phyloP scores from a whole-genome alignment of 192 early-diverging fungal genomes.

The Entomortierella chlamydospora region DNA sequence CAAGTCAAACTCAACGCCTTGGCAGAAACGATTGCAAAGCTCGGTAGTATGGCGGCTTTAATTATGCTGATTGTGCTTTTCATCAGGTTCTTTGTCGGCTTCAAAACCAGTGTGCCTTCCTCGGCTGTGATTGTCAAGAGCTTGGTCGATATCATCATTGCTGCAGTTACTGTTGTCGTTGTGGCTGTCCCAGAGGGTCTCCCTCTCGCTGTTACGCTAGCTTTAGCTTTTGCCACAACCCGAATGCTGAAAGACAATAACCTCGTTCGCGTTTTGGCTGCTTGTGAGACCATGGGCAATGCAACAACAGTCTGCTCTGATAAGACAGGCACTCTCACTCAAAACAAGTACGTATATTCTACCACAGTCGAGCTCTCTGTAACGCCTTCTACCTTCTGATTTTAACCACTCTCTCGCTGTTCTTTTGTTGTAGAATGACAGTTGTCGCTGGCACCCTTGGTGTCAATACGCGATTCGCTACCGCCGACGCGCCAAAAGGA shows the following conservation, averaged over 20 bases:
- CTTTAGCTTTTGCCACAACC: conserved; percentile 93
- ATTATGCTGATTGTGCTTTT: conserved; percentile 89
- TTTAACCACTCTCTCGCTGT: neutral
- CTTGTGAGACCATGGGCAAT: conserved; percentile 99
- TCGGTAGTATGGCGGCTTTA: conserved; percentile 86
- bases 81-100: conserved; percentile 85
- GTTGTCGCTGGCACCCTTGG: conserved; percentile 91
- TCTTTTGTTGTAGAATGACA: conserved; percentile 73
- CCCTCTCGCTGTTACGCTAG: conserved; percentile 95
- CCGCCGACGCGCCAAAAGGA: conserved; percentile 42
- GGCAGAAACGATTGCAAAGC: conserved; percentile 94
- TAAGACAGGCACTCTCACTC: conserved; percentile 98
- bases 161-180: conserved; percentile 93
- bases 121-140: conserved; percentile 68
- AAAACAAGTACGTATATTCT: conserved; percentile 71
- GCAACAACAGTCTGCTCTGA: conserved; percentile 99
- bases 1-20: conserved; percentile 90
- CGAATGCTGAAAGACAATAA: conserved; percentile 98
- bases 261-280: conserved; percentile 93
- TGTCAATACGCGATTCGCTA: conserved; percentile 70
- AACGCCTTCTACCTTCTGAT: too few species aligned
- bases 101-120: conserved; percentile 56
- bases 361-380: too few species aligned
- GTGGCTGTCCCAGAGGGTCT: conserved; percentile 99
- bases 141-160: conserved; percentile 85